Percentiles rank a stretch among this genome's conserved stretches.
These are phyloP conservation scores for Trichophyton verrucosum DNA, from an alignment of 2,329 filamentous ascomycete genomes.

Conservation along the genomic window DNA sequence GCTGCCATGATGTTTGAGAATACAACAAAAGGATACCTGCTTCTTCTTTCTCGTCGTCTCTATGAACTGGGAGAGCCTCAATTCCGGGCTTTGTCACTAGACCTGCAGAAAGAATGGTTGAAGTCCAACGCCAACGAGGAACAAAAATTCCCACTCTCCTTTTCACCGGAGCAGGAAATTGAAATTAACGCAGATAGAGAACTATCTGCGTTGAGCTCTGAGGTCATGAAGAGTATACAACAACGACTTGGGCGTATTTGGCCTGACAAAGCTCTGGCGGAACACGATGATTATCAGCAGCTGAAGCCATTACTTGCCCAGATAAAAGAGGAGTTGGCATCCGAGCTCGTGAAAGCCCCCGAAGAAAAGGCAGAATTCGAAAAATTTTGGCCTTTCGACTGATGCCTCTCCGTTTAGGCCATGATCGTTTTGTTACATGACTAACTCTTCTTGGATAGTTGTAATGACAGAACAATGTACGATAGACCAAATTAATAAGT, in stretches of 20 bases:
- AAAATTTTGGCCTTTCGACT: constrained; percentile 10
- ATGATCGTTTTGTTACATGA: background rate
- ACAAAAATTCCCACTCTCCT: constrained; percentile 5
- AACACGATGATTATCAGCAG: constrained; percentile 9
- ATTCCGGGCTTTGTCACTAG: constrained; percentile 5
- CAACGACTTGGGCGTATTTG: constrained; percentile 7
- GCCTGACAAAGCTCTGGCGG: constrained; percentile 10
- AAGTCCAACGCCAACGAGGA: background rate
- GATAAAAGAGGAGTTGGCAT: constrained; percentile 7
- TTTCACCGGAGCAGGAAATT: constrained; percentile 1
- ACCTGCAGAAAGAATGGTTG: constrained; percentile 5
- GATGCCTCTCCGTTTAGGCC: background rate
- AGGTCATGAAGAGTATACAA: constrained; percentile 7
- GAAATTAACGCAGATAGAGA: constrained; percentile 7
- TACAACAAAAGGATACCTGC: constrained; percentile 4
- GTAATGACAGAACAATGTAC: background rate
- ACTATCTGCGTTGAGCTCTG: constrained; percentile 4
- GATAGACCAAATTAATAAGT: background rate
- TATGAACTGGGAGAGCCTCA: constrained; percentile 9
- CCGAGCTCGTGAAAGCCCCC: constrained; percentile 2
- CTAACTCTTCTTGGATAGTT: too few species aligned
- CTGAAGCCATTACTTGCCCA: constrained; percentile 6
- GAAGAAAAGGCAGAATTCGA: constrained; percentile 6
- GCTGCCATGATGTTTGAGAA: constrained; percentile 8
- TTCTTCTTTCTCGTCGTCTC: constrained; percentile 7